Base-by-base conservation (phyloP, 371 early-diverging fungal genomes). In the Actinomucor elegans region DNA sequence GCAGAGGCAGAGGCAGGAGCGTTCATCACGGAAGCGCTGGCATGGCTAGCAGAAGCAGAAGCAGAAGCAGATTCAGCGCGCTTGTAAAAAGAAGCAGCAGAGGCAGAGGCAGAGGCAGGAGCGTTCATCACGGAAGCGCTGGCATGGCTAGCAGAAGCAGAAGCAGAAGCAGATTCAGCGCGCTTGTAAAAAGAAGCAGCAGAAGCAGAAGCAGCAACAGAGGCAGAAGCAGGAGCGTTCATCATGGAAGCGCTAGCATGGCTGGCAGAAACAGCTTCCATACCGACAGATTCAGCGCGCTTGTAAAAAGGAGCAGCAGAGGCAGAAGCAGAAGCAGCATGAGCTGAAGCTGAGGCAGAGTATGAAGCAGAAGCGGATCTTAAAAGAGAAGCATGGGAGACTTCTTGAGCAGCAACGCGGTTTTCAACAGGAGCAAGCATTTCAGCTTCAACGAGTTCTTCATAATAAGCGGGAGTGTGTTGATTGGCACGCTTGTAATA, bases 1-100 rank as follows among this genome's bases (percentile, higher is more conserved):
- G 52, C 44, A 35, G 44, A 35, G 14, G 53, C 53, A n/a, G 37
- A 18, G n/a, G 54, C 44, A 37, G 35, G 29, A 20, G 46, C 42
- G 10, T 6, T 23, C 20, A 14, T 27, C 11, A n/a, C 15, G 23
- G 43, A 32, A 17, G 42, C 51, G 1, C 21, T 18, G 10, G 31
- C 24, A 18, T 18, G 11, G 10, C 18, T 20, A 17, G 27, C 20
- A 27, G 48, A 35, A n/a, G 47, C 47, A 34, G 24, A 36, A 28
- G 49, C 49, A 18, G 41, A 40, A 8, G 33, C 43, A 24, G 14
- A 12, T 14, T 14, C 32, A 17, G 44, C 17, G 28, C 24, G n/a
- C 26, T 42, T 33, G 18, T n/a, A n/a, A 21, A 2, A 7, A 23
- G 33, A n/a, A 46, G 47, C 36, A 48, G 15, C 27, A 26, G 34